These are phyloP conservation scores for Cordyceps fumosorosea DNA, from an alignment of 2,329 filamentous ascomycete species.

Conservation along the genomic window DNA sequence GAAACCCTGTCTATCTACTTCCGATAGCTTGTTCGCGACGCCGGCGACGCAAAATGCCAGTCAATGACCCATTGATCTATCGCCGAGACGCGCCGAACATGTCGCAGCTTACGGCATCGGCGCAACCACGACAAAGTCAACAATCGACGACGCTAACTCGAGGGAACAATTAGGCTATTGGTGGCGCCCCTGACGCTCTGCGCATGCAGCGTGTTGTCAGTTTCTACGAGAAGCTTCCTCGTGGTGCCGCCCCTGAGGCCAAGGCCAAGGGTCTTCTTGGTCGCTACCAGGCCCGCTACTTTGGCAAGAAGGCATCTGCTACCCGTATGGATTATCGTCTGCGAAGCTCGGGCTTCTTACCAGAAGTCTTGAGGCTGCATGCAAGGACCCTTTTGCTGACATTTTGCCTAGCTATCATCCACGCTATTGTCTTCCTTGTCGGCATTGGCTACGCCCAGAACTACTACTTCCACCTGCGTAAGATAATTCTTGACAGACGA, in stretches of 20 bases:
- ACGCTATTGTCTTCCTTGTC: conserved; percentile 73
- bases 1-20: conserved; percentile 26
- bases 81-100: conserved; percentile 7
- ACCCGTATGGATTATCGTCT: conserved; percentile 60
- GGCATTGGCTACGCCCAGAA: conserved; percentile 89
- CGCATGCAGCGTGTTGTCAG: conserved; percentile 97
- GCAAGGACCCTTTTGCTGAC: conserved; percentile 15
- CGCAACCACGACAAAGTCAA: neutral
- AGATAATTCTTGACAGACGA: conserved; percentile 27
- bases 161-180: conserved; percentile 63
- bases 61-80: neutral
- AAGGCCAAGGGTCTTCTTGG: conserved; percentile 77
- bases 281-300: conserved; percentile 87
- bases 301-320: conserved; percentile 85
- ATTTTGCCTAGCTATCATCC: conserved; percentile 65
- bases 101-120: neutral
- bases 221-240: conserved; percentile 98
- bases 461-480: conserved; percentile 99
- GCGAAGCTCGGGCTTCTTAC: conserved; percentile 20
- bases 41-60: neutral
- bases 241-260: conserved; percentile 77
- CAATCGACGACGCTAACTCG: neutral
- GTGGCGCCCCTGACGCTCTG: conserved; percentile 88
- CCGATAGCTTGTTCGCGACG: neutral
- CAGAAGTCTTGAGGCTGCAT: conserved; percentile 5